Evolutionary conservation across 306 rosid genomes (phyloP), one percentile per base, ranked within the genome.

Genomic region (Vicia villosa): DNA sequence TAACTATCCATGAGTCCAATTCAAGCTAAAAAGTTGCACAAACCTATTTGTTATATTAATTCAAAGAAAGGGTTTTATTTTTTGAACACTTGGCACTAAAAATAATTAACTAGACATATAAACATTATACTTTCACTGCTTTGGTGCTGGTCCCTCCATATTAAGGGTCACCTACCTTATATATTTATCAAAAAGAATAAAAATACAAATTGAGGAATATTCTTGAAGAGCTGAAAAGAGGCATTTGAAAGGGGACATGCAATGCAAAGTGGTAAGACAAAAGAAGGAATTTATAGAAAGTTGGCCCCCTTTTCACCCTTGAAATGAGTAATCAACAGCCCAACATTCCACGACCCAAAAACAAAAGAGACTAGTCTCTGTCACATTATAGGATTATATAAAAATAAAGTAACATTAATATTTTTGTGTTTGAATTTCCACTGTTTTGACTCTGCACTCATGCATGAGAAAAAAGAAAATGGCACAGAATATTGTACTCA

Each of bases 241-340:
- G 69, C 73, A 49, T 80, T 84, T 17, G 49, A 80, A 84, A 84
- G 86, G 77, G 79, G 81, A 84, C 88, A 88, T 84, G 90, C 87
- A 88, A 84, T 81, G 83, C 77, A 87, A 81, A 85, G 87, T 78
- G 75, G 43, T 60, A 71, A 79, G 72, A 75, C 81, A 63, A 85
- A 83, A 75, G 74, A 42, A 77, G 72, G 84, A 87, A 85, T 82
- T 73, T 81, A 77, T 82, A 77, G 89, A 90, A 87, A 87, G 96
- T 84, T 87, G 89, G 82, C 85, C 77, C 86, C 77, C 91, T 86
- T 86, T 88, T 78, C 76, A 57, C 83, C 61, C 76, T 80, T 67
- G 82, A 85, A 32, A 85, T 80, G 71, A 74, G 80, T 74, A 79
- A 75, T 80, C 70, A 71, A 59, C 85, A 69, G 55, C 81, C 82